A percentile compares a stretch with the other conserved stretches of the same genome.
Conservation (phyloP, 129 eudicot genomes). For the Kitagawia praeruptora region DNA sequence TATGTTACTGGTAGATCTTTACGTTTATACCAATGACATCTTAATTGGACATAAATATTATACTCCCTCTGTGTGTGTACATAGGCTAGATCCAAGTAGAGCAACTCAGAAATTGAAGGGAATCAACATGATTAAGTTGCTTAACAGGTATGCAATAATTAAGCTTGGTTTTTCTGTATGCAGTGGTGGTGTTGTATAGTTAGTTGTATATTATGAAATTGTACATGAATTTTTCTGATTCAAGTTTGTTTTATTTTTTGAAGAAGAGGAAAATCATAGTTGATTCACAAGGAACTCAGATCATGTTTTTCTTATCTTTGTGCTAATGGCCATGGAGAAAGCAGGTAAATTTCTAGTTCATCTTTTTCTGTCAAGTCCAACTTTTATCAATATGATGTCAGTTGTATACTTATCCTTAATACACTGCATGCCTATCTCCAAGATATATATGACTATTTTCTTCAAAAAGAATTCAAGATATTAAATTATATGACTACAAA, state of each 20-base stretch:
- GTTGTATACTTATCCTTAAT: background rate
- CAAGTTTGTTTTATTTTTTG: background rate
- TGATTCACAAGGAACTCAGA: background rate
- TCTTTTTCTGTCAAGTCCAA: background rate
- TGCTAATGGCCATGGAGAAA: background rate
- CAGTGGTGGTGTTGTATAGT: background rate
- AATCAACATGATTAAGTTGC: slow-evolving; percentile 1
- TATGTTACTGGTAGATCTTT: background rate
- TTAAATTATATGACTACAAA: no score
- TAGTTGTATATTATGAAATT: background rate
- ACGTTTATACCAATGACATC: background rate
- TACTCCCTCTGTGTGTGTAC: no score
- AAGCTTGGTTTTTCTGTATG: background rate
- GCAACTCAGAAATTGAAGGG: background rate
- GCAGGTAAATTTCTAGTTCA: background rate
- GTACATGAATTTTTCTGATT: background rate
- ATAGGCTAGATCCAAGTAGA: background rate
- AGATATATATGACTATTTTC: no score
- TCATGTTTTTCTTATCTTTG: background rate
- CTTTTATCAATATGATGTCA: background rate
- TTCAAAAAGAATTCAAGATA: no score
- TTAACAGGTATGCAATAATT: background rate
- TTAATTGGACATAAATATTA: no score
- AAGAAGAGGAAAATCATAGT: background rate
- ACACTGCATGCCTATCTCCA: background rate